Conservation (phyloP, 805 yeast genomes). For the Cyberlindnera bimundalis region DNA sequence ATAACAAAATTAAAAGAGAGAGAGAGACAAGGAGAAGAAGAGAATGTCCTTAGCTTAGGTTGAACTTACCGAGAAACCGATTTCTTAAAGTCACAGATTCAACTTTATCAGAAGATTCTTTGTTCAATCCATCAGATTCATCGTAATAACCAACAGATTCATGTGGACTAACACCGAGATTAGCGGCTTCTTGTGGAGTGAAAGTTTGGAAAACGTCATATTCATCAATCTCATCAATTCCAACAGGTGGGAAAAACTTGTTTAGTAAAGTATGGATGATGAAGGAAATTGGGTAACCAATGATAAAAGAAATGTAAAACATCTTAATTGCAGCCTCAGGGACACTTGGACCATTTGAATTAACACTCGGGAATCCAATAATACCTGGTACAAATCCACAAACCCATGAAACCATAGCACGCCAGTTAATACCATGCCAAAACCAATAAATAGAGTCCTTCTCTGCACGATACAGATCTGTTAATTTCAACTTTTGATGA, state of each 20-base stretch:
- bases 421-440: conserved; percentile 41
- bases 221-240: conserved; percentile 30
- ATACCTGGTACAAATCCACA: conserved; percentile 39
- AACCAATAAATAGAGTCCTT: conserved; percentile 40
- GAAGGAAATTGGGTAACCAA: conserved; percentile 27
- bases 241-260: conserved; percentile 29
- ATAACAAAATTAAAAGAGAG: neutral
- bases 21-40: neutral
- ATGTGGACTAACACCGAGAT: conserved; percentile 30
- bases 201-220: conserved; percentile 34
- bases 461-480: conserved; percentile 36
- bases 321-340: conserved; percentile 28
- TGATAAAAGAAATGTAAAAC: conserved; percentile 26
- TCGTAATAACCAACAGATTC: conserved; percentile 10
- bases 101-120: conserved; percentile 3
- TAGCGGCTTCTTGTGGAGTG: conserved; percentile 32
- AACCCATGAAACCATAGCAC: conserved; percentile 37
- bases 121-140: conserved; percentile 6
- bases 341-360: conserved; percentile 25
- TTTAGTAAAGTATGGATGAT: conserved; percentile 23
- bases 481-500: conserved; percentile 35
- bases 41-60: neutral
- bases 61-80: neutral
- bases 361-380: conserved; percentile 36
- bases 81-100: conserved; percentile 1